Evolutionary conservation across 2,329 filamentous ascomycete genomes (phyloP).

Genomic region (Aspergillus oerlinghausenensis): DNA sequence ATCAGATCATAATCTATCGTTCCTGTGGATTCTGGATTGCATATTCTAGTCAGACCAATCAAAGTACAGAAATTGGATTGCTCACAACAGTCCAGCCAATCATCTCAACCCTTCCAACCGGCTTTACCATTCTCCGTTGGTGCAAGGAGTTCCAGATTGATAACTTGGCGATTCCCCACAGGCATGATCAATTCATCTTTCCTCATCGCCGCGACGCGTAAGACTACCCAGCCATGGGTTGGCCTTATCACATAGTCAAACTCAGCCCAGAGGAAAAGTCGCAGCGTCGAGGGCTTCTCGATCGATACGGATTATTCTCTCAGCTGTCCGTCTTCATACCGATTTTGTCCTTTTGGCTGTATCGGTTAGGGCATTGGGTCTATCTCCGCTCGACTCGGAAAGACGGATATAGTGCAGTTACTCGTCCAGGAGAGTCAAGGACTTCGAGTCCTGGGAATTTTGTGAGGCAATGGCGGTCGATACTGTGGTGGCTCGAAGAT

Average conservation of each 20-base stretch:
- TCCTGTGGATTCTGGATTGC: no score
- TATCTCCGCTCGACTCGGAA: not conserved
- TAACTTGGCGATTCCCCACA: not conserved
- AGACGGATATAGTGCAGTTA: not conserved
- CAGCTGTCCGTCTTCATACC: not conserved
- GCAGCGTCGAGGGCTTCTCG: not conserved
- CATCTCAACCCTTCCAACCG: not conserved
- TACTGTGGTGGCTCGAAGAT: not conserved
- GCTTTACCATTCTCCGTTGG: not conserved
- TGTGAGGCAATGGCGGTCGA: not conserved
- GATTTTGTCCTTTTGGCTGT: not conserved
- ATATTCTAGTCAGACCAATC: not conserved
- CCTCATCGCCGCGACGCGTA: not conserved
- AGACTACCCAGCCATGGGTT: slow-evolving; percentile 1
- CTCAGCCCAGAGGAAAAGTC: slow-evolving; percentile 4
- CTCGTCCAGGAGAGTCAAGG: not conserved
- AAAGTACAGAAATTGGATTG: not conserved
- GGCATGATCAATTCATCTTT: not conserved
- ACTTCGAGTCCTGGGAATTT: no score
- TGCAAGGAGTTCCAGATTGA: not conserved
- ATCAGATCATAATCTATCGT: not conserved
- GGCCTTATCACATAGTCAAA: slow-evolving; percentile 6
- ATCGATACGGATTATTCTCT: not conserved
- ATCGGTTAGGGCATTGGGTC: not conserved
- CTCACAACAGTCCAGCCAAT: no score